phyloP scores from a whole-genome alignment of 2,329 filamentous ascomycete species.

The Penicillium capsulatum region DNA sequence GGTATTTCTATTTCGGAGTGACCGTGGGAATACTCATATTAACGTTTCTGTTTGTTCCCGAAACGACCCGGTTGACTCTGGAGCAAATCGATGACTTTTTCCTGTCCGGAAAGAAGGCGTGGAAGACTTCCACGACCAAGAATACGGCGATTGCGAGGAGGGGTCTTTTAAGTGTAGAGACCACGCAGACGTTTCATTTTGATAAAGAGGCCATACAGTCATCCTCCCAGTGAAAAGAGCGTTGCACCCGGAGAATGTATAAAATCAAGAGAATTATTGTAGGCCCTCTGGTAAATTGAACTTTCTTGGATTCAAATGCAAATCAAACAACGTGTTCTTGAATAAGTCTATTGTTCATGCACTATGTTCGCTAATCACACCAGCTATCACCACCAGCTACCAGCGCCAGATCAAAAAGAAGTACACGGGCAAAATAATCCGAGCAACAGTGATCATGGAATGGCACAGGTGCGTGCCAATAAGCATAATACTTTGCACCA shows the following conservation, averaged over 20 bases:
- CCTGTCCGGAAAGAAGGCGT: conserved; percentile 10
- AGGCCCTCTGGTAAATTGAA: too few species aligned
- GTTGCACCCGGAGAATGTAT: too few species aligned
- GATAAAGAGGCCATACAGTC: too few species aligned
- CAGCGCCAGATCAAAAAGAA: conserved; percentile 62
- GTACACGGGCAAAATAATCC: conserved; percentile 63
- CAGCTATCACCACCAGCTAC: conserved; percentile 41
- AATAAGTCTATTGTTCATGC: conserved; percentile 10
- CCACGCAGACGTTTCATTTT: too few species aligned
- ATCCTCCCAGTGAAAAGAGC: too few species aligned
- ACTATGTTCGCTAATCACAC: conserved; percentile 17
- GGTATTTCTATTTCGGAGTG: conserved; percentile 22
- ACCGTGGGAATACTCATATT: conserved; percentile 7
- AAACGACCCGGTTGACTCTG: conserved; percentile 18
- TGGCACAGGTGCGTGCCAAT: conserved; percentile 59
- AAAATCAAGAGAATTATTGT: too few species aligned
- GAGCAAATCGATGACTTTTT: conserved; percentile 23
- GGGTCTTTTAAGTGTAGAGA: background rate
- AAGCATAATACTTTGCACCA: conserved; percentile 33
- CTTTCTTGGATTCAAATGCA: too few species aligned
- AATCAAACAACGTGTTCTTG: background rate
- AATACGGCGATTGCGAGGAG: conserved; percentile 8
- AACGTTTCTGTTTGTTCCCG: conserved; percentile 14
- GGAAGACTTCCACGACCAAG: conserved; percentile 16
- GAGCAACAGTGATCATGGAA: conserved; percentile 59